Evolutionary conservation across 2,329 filamentous ascomycete species (phyloP).

Genomic region (Fusarium multiceps): DNA sequence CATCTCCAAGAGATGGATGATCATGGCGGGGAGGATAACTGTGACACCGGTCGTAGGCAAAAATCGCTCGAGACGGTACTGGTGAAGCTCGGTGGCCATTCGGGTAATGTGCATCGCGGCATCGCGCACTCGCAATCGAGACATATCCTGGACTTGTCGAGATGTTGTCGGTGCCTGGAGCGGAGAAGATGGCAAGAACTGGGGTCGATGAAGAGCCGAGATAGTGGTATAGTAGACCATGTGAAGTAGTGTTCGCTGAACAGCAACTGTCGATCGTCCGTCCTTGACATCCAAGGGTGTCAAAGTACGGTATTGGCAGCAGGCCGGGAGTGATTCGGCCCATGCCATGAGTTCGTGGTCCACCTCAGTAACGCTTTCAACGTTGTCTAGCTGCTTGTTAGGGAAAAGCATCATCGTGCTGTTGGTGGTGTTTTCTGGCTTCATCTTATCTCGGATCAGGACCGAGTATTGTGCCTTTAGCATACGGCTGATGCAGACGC

Average conservation of each 20-base stretch:
- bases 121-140: slow-evolving; percentile 82
- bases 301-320: slow-evolving; percentile 74
- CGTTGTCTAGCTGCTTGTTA: slow-evolving; percentile 86
- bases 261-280: slow-evolving; percentile 67
- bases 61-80: slow-evolving; percentile 77
- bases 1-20: slow-evolving; percentile 92
- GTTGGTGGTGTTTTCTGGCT: slow-evolving; percentile 78
- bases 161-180: slow-evolving; percentile 63
- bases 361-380: slow-evolving; percentile 80
- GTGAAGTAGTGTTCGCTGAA: slow-evolving; percentile 88
- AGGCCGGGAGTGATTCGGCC: slow-evolving; percentile 76
- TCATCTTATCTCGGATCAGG: slow-evolving; percentile 83
- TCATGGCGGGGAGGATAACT: slow-evolving; percentile 89
- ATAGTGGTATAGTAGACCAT: slow-evolving; percentile 95
- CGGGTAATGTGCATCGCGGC: slow-evolving; percentile 87
- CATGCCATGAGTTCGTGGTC: slow-evolving; percentile 83
- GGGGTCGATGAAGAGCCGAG: slow-evolving; percentile 89
- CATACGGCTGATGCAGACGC: slow-evolving; percentile 88
- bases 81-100: slow-evolving; percentile 82
- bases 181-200: slow-evolving; percentile 82
- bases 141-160: slow-evolving; percentile 82
- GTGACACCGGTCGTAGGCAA: slow-evolving; percentile 92
- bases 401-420: slow-evolving; percentile 90
- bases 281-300: slow-evolving; percentile 67
- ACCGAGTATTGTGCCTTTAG: slow-evolving; percentile 93